Conservation (phyloP, 75 land plant genomes). For the Isoetes taiwanensis region DNA sequence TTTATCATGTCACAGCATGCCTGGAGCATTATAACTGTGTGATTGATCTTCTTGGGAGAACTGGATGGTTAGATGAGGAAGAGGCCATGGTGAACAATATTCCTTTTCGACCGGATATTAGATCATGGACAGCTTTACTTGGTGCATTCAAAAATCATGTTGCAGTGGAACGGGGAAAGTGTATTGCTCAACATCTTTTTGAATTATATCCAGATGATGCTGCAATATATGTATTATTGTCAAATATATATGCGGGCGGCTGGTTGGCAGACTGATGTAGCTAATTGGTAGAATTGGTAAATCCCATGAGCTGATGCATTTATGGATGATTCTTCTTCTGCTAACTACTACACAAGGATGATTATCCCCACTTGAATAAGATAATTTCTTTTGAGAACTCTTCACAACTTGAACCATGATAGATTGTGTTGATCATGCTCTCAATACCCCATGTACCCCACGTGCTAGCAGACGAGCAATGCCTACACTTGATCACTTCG, state of each 20-base stretch:
- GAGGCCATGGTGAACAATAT: slow-evolving; percentile 17
- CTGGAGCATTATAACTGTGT: slow-evolving; percentile 33
- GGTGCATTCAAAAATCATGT: slow-evolving; percentile 23
- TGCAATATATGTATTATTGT: slow-evolving; percentile 24
- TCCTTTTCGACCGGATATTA: slow-evolving; percentile 15
- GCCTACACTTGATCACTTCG: too few species aligned
- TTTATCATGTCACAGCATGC: slow-evolving; percentile 19
- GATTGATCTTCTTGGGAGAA: slow-evolving; percentile 33
- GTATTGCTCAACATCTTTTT: slow-evolving; percentile 12
- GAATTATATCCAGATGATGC: slow-evolving; percentile 12
- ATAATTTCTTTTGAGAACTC: too few species aligned
- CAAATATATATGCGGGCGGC: slow-evolving; percentile 33
- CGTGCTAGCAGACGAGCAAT: too few species aligned
- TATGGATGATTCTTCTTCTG: too few species aligned
- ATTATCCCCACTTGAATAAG: too few species aligned
- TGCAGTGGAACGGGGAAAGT: slow-evolving; percentile 13
- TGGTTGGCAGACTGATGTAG: too few species aligned
- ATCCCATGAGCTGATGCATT: too few species aligned
- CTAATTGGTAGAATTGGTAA: too few species aligned
- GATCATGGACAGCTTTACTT: slow-evolving; percentile 22
- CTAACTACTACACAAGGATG: too few species aligned
- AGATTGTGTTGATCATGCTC: too few species aligned
- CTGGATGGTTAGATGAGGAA: slow-evolving; percentile 23
- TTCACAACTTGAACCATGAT: too few species aligned
- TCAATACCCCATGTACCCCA: too few species aligned